Base-by-base conservation (phyloP, 2,329 filamentous ascomycete genomes). In the Chrysosporium queenslandicum region DNA sequence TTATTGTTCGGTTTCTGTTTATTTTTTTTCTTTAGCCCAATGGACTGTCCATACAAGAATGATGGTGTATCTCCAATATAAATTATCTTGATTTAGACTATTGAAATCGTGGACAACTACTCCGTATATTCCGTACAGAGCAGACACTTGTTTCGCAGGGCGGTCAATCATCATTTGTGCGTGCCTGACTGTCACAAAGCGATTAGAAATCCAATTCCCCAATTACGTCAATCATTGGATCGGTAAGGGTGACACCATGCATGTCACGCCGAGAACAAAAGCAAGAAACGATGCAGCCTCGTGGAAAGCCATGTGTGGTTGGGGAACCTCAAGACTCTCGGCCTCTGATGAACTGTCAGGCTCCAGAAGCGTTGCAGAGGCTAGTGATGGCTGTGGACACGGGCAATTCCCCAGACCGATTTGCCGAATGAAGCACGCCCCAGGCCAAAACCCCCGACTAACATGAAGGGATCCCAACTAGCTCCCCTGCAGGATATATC, bases 271-370 rank as follows among this genome's bases (percentile, higher is more conserved):
- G 27, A 11, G 16, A 18, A 40, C n/a, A 9, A 29, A 42, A 25
- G 30, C 45, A 47, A 9, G 20, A 9, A 50, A 42, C 9, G 37
- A 12, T 23, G 37, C 25, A 41, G 47, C 47, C 47, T 50, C 37
- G 37, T 42, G 37, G 37, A 23, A 34, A 12, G 37, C 36, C 39
- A 41, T 41, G 37, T 42, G 36, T 34, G 27, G 47, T 21, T 23
- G 16, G 23, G 16, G 14, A 20, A 11, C 20, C 20, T 9, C 27
- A 48, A 18, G 27, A 8, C n/a, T n/a, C 14, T 6, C 7, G 32
- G 32, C 39, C 4, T n/a, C n/a, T 37, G 45, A 27, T 40, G 20
- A 49, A 30, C 21, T 49, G 46, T 29, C 46, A 39, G n/a, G 36
- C 9, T 20, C 20, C 36, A 39, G 4, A 12, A n/a, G 7, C 11